Percentiles rank a stretch among this genome's conserved stretches.
Evolutionary conservation across 2,329 filamentous ascomycete species (phyloP).

Genomic region (Phialocephala subalpina): DNA sequence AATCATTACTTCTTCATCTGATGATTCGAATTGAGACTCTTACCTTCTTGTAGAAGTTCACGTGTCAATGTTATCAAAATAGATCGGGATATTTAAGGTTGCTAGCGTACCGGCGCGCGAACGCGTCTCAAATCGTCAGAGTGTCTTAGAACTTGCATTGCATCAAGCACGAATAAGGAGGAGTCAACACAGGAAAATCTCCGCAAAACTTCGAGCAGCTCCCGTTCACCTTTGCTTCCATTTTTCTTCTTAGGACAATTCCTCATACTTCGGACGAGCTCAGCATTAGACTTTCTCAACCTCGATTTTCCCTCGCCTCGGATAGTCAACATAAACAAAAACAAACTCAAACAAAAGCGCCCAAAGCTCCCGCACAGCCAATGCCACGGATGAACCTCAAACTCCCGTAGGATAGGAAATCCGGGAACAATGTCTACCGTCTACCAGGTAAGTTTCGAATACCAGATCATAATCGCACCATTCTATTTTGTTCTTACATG

Average conservation of each 20-base stretch:
- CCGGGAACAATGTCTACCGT: conserved; percentile 20
- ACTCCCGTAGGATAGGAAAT: conserved; percentile 12
- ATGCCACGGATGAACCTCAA: conserved; percentile 15
- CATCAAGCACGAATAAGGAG: conserved; percentile 7
- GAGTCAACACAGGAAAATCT: conserved; percentile 1
- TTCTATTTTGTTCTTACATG: conserved; percentile 13
- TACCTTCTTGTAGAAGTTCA: not conserved
- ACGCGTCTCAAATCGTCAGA: conserved; percentile 6
- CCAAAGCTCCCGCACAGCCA: not conserved
- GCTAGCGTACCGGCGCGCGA: not conserved
- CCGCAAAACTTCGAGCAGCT: not conserved
- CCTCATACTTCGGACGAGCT: too few species aligned
- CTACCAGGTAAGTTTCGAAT: conserved; percentile 22
- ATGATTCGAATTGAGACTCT: not conserved
- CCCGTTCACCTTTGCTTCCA: not conserved
- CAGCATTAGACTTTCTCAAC: not conserved
- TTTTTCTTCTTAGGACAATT: not conserved
- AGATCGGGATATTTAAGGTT: conserved; percentile 2
- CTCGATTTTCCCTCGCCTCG: not conserved
- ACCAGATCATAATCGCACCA: not conserved
- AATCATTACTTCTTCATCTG: too few species aligned
- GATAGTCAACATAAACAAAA: not conserved
- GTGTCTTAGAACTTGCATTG: conserved; percentile 9
- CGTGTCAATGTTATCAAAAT: not conserved
- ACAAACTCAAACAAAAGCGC: not conserved